Evolutionary conservation across 2,329 filamentous ascomycete genomes (phyloP).

Genomic region (Sphaerulina vaccinii): DNA sequence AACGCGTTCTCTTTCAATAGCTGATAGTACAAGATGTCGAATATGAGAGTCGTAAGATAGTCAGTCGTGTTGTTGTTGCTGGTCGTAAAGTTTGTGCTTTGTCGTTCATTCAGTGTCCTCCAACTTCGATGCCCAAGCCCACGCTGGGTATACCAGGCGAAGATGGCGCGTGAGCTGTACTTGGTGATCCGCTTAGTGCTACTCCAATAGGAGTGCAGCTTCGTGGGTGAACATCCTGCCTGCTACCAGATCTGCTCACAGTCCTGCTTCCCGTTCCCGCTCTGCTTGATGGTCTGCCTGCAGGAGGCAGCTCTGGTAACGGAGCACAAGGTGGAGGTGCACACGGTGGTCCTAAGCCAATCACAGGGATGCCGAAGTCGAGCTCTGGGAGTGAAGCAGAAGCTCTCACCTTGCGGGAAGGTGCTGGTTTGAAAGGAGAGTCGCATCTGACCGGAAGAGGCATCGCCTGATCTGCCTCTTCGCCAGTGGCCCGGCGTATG

Average conservation of each 20-base stretch:
- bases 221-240: constrained; percentile 10
- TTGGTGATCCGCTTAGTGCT: constrained; percentile 15
- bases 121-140: constrained; percentile 3
- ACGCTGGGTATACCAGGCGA: not conserved
- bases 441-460: constrained; percentile 14
- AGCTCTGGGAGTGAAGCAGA: constrained; percentile 32
- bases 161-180: not conserved
- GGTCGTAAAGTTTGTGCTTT: not conserved
- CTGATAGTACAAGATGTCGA: too few species aligned
- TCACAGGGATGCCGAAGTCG: constrained; percentile 39
- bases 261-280: not conserved
- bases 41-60: not conserved
- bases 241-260: constrained; percentile 13
- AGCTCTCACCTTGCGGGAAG: constrained; percentile 23
- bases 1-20: not conserved
- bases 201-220: constrained; percentile 21
- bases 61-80: not conserved
- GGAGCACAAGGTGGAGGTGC: constrained; percentile 48
- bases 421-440: constrained; percentile 27
- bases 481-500: constrained; percentile 10
- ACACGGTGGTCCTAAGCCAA: constrained; percentile 46
- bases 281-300: constrained; percentile 15
- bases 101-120: not conserved
- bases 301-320: constrained; percentile 36
- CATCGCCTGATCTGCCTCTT: constrained; percentile 21